These are phyloP conservation scores for Tricholoma flavovirens DNA, from an alignment of 768 basidiomycete species.

Conservation along the genomic window DNA sequence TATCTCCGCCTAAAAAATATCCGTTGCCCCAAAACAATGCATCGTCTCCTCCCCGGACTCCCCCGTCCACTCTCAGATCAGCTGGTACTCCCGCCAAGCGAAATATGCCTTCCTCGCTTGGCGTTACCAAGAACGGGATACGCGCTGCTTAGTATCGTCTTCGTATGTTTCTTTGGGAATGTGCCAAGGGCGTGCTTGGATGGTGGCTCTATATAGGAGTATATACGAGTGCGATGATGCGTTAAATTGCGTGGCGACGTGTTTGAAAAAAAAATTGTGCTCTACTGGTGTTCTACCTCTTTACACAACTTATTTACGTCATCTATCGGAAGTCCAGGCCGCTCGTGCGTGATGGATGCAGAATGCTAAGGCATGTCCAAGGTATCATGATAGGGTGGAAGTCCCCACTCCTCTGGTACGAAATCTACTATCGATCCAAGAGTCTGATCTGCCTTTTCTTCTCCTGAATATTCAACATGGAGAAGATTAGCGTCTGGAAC, in stretches of 20 bases:
- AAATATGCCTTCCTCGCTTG: background rate
- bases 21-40: background rate
- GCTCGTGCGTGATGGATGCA: background rate
- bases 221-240: background rate
- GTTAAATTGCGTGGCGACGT: background rate
- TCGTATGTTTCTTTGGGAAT: background rate
- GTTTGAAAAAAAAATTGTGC: background rate
- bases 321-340: background rate
- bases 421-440: slow-evolving; percentile 66
- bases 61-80: background rate
- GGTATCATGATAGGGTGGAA: slow-evolving; percentile 54
- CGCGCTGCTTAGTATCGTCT: background rate
- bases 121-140: background rate
- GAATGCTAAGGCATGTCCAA: background rate
- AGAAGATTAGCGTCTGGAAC: slow-evolving; percentile 72
- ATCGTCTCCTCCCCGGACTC: background rate
- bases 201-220: too few relatives aligned
- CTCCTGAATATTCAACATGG: slow-evolving; percentile 38
- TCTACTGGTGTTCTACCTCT: background rate
- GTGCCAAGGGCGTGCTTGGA: background rate
- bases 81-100: background rate
- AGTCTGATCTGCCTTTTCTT: slow-evolving; percentile 54
- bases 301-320: background rate
- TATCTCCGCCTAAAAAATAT: background rate
- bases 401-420: slow-evolving; percentile 76